phyloP scores from a whole-genome alignment of 2,329 filamentous ascomycete species.

The Nectriaceae sp. region DNA sequence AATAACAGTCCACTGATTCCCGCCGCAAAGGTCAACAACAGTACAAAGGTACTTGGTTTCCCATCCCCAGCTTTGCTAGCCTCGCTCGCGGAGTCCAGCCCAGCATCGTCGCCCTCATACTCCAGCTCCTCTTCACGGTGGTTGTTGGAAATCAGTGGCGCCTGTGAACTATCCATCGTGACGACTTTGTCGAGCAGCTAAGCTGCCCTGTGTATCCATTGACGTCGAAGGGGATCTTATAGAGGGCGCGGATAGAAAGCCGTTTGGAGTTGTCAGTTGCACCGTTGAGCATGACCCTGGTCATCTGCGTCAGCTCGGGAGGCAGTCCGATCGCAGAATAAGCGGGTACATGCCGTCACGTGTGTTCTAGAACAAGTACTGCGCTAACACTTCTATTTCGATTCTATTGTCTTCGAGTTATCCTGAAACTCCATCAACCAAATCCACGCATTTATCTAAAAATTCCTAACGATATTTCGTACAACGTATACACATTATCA shows the following conservation, averaged over 20 bases:
- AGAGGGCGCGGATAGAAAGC: slow-evolving; percentile 2
- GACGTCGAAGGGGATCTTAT: slow-evolving; percentile 7
- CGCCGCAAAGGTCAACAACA: slow-evolving; percentile 64
- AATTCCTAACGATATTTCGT: too few species aligned
- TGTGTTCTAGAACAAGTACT: slow-evolving; percentile 7
- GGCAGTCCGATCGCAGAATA: background rate
- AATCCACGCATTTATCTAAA: too few species aligned
- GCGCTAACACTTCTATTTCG: slow-evolving; percentile 7
- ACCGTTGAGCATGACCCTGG: slow-evolving; percentile 4
- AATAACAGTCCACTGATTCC: slow-evolving; percentile 69
- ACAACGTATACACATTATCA: too few species aligned
- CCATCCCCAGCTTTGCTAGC: slow-evolving; percentile 30
- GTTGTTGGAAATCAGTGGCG: slow-evolving; percentile 38
- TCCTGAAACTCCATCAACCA: background rate
- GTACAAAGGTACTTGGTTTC: slow-evolving; percentile 55
- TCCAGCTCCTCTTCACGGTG: slow-evolving; percentile 32
- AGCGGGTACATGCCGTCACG: background rate
- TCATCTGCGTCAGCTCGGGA: slow-evolving; percentile 19
- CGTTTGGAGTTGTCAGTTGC: slow-evolving; percentile 1
- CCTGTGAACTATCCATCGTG: slow-evolving; percentile 40
- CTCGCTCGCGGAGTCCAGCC: slow-evolving; percentile 20
- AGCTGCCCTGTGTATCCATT: slow-evolving; percentile 8
- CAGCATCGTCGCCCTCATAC: slow-evolving; percentile 30
- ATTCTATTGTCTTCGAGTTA: slow-evolving; percentile 1
- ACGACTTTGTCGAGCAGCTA: background rate